Percentiles rank a stretch among this genome's conserved stretches.
phyloP scores from a whole-genome alignment of 2,329 filamentous ascomycete genomes.

The Monosporascus cannonballus region DNA sequence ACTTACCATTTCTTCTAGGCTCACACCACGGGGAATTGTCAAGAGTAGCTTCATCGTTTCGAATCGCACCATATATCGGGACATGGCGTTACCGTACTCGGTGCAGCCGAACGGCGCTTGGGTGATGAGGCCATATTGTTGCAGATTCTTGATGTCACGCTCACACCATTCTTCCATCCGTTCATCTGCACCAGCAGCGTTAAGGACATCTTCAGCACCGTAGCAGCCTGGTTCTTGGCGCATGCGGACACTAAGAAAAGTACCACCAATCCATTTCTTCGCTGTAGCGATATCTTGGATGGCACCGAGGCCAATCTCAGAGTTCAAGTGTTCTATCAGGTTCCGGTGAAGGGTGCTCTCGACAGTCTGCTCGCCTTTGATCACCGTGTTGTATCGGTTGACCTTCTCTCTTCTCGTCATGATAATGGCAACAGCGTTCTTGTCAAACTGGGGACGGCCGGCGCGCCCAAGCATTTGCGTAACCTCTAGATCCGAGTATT shows the following conservation, averaged over 20 bases:
- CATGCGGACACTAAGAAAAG: constrained; percentile 72
- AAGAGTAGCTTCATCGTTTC: constrained; percentile 72
- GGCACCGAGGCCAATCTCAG: constrained; percentile 72
- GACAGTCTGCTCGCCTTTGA: constrained; percentile 64
- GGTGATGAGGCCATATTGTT: constrained; percentile 52
- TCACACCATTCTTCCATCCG: constrained; percentile 65
- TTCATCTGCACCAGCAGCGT: constrained; percentile 49
- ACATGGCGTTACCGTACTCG: constrained; percentile 74
- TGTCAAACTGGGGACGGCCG: constrained; percentile 77
- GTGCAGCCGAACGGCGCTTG: constrained; percentile 52
- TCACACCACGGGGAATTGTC: constrained; percentile 52
- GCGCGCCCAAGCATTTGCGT: constrained; percentile 90
- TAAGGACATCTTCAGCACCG: constrained; percentile 49
- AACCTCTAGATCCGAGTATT: constrained; percentile 76
- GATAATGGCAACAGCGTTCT: constrained; percentile 70
- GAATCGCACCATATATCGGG: constrained; percentile 73
- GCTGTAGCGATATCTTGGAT: constrained; percentile 60
- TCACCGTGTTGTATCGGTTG: constrained; percentile 63
- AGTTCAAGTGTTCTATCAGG: constrained; percentile 77
- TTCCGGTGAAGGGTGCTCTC: constrained; percentile 77
- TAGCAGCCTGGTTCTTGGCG: constrained; percentile 67
- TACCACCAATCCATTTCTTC: constrained; percentile 68
- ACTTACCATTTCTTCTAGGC: constrained; percentile 63
- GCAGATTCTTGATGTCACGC: constrained; percentile 60
- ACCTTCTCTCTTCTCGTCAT: constrained; percentile 65